Evolutionary conservation across 768 basidiomycete genomes (phyloP).

Genomic region (Amanita subjunquillea): DNA sequence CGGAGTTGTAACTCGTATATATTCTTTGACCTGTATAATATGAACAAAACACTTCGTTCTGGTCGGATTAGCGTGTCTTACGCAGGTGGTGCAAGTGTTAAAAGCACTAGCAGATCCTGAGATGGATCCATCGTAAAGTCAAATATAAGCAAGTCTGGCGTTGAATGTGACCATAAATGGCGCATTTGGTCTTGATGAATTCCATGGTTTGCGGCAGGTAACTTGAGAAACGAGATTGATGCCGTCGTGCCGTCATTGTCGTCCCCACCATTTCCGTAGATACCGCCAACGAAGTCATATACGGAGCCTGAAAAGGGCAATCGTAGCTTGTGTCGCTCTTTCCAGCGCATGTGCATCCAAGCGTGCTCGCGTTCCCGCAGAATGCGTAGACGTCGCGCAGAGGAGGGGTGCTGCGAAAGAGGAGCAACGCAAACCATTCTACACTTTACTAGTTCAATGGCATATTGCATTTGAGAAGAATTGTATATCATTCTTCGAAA

Average conservation of each 20-base stretch:
- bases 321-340: conserved; percentile 22
- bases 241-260: conserved; percentile 28
- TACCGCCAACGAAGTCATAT: conserved; percentile 40
- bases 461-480: conserved; percentile 38
- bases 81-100: conserved; percentile 31
- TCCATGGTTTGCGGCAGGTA: conserved; percentile 23
- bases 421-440: conserved; percentile 31
- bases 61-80: conserved; percentile 16
- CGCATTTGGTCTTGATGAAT: conserved; percentile 22
- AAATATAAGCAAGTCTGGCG: conserved; percentile 31
- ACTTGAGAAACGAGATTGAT: conserved; percentile 40
- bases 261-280: conserved; percentile 40
- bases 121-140: conserved; percentile 51
- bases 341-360: conserved; percentile 37
- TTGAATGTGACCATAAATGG: conserved; percentile 18
- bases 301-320: conserved; percentile 35
- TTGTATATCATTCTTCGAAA: conserved; percentile 25
- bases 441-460: conserved; percentile 37
- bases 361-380: conserved; percentile 32
- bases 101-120: conserved; percentile 43
- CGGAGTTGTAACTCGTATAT: conserved; percentile 41
- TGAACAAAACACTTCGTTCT: conserved; percentile 1
- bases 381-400: conserved; percentile 27
- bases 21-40: conserved; percentile 22
- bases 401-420: conserved; percentile 19